These are phyloP conservation scores for Cladophialophora bantiana DNA, from an alignment of 2,329 filamentous ascomycete genomes.

Conservation along the genomic window DNA sequence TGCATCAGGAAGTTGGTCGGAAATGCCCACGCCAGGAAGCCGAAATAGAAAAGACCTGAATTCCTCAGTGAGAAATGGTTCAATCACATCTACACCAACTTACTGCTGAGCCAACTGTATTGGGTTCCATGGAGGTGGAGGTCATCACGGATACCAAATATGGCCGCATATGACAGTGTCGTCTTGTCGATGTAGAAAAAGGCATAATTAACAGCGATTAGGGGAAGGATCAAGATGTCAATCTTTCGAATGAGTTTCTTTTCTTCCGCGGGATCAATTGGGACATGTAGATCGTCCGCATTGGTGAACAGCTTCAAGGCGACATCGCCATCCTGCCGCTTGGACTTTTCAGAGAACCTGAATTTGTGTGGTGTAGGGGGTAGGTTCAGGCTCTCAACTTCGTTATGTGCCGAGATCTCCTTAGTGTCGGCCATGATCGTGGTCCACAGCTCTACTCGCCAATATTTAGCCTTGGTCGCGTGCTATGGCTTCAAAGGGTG, in stretches of 20 bases:
- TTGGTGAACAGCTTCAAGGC: constrained; percentile 60
- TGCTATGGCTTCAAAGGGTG: not conserved
- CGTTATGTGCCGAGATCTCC: constrained; percentile 28
- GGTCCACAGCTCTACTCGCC: not conserved
- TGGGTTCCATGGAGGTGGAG: constrained; percentile 54
- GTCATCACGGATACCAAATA: constrained; percentile 68
- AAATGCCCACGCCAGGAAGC: constrained; percentile 67
- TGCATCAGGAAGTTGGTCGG: constrained; percentile 72
- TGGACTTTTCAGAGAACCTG: constrained; percentile 35
- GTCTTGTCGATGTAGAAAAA: constrained; percentile 58
- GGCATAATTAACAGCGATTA: constrained; percentile 61
- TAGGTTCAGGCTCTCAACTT: constrained; percentile 27
- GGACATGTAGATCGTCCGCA: constrained; percentile 56
- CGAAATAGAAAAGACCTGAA: constrained; percentile 53
- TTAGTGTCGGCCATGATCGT: constrained; percentile 32
- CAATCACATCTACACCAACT: constrained; percentile 58
- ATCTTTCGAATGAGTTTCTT: constrained; percentile 61
- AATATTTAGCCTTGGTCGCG: not conserved
- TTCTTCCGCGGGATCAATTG: constrained; percentile 56
- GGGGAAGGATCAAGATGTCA: constrained; percentile 66
- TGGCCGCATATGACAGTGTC: constrained; percentile 62
- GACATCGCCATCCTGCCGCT: constrained; percentile 53
- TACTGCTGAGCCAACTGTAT: constrained; percentile 55
- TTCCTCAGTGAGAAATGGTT: constrained; percentile 56
- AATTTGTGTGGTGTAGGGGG: constrained; percentile 33